Percentiles rank a stretch among this genome's conserved stretches.
Evolutionary conservation across 177 flowering plant species (phyloP).

Genomic region (Tripterygium wilfordii): DNA sequence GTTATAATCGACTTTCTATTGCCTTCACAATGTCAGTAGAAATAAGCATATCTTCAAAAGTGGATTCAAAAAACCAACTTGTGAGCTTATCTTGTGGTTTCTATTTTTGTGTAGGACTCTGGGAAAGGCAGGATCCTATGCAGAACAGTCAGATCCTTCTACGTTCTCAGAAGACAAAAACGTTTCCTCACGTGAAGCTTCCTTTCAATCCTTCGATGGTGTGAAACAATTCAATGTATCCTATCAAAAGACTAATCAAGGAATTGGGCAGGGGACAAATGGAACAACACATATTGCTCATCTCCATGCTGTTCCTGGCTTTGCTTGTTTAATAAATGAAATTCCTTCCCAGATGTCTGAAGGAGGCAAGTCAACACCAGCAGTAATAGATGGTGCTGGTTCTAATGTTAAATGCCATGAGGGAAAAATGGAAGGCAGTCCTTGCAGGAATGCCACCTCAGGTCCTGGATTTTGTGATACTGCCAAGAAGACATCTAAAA

Average conservation of each 20-base stretch:
- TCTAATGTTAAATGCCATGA: slow-evolving; percentile 7
- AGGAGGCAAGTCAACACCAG: slow-evolving; percentile 9
- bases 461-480: slow-evolving; percentile 6
- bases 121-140: slow-evolving; percentile 23
- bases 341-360: slow-evolving; percentile 16
- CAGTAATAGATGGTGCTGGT: slow-evolving; percentile 13
- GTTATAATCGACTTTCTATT: no score
- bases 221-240: slow-evolving; percentile 44
- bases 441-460: slow-evolving; percentile 6
- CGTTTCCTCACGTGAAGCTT: slow-evolving; percentile 19
- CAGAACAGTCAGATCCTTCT: slow-evolving; percentile 20
- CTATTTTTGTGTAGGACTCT: slow-evolving; percentile 31
- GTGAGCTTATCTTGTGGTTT: background rate
- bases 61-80: background rate
- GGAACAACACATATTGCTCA: slow-evolving; percentile 48
- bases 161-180: slow-evolving; percentile 24
- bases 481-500: slow-evolving; percentile 8
- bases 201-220: slow-evolving; percentile 24
- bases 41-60: slow-evolving; percentile 5
- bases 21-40: no score
- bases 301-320: slow-evolving; percentile 53
- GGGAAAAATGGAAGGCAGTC: slow-evolving; percentile 13
- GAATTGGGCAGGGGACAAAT: slow-evolving; percentile 28
- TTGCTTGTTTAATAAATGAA: slow-evolving; percentile 49
- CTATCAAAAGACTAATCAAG: slow-evolving; percentile 37